Evolutionary conservation across 345 rosid species (phyloP), one percentile per base, ranked within the genome.

Genomic region (Kernera saxatilis): DNA sequence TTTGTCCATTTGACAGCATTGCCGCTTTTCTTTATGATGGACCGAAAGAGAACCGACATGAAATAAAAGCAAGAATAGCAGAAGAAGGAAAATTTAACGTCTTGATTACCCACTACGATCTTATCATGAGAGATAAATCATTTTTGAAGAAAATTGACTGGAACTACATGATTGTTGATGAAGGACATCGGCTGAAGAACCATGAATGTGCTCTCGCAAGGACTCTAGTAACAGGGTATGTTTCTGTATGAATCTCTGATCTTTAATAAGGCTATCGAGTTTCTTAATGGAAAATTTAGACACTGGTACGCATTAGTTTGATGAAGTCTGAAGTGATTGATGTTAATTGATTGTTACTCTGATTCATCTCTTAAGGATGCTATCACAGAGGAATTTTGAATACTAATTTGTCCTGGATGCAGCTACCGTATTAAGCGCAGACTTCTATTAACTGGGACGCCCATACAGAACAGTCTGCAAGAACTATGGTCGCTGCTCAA

Each of bases 141-240:
- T 90, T 90, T 69, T 73, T 93, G 84, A 93, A 87, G 82, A 93
- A 93, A 80, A 82, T 93, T 77, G 75, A 58, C 14, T 93, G 98
- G 98, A 45, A 19, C n/a, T 93, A 93, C 82, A 78, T 93, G 93
- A 88, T 93, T 72, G 94, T 93, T 70, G 98, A 93, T 78, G 98
- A 93, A 87, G 98, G 98, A 37, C 98, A 93, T 73, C 91, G 98
- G 21, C 74, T 93, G 73, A 93, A 93, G 87, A 93, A 93, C 78
- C 95, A 87, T 2, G 96, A 88, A 67, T 87, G 93, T 67, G 94
- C 96, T 61, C 96, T 93, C 32, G 90, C 91, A 5, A 81, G 81
- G 73, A 93, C 97, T 77, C 89, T 93, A 43, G 44, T 77, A 49
- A 27, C 92, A 27, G 96, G 98, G 98, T 93, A 86, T 64, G 76